Percentiles rank a stretch among this genome's conserved stretches.
These are phyloP conservation scores for Penicillium bialowiezense DNA, from an alignment of 495 filamentous ascomycete genomes.

Conservation along the genomic window DNA sequence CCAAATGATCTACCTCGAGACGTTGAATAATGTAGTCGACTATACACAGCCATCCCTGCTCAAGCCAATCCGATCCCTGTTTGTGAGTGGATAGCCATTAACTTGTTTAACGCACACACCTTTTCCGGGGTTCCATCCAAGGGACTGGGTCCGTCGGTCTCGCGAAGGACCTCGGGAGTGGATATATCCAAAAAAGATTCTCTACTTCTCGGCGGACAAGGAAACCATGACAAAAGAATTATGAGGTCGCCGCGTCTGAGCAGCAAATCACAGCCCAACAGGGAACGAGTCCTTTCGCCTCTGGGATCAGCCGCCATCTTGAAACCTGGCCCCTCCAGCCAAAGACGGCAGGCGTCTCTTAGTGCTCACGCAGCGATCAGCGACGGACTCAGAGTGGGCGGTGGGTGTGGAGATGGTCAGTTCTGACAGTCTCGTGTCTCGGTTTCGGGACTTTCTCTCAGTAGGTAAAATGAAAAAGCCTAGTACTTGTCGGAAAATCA, in stretches of 20 bases:
- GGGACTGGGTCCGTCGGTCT: not conserved
- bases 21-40: slow-evolving; percentile 2
- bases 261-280: slow-evolving; percentile 2
- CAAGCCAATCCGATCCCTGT: slow-evolving; percentile 7
- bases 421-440: slow-evolving; percentile 3
- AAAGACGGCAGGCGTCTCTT: not conserved
- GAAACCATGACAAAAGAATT: not conserved
- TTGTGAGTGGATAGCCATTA: not conserved
- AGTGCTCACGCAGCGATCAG: not conserved
- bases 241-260: not conserved
- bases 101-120: not conserved
- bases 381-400: not conserved
- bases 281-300: not conserved
- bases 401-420: not conserved
- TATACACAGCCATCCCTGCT: not conserved
- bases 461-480: not conserved
- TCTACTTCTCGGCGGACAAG: not conserved
- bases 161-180: not conserved
- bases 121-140: not conserved
- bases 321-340: not conserved
- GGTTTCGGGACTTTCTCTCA: not conserved
- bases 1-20: slow-evolving; percentile 10
- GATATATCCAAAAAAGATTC: not conserved
- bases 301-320: not conserved
- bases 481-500: slow-evolving; percentile 9